phyloP scores from a whole-genome alignment of 228 moss, liverwort and hornwort genomes.

The Sphagnum fallax region DNA sequence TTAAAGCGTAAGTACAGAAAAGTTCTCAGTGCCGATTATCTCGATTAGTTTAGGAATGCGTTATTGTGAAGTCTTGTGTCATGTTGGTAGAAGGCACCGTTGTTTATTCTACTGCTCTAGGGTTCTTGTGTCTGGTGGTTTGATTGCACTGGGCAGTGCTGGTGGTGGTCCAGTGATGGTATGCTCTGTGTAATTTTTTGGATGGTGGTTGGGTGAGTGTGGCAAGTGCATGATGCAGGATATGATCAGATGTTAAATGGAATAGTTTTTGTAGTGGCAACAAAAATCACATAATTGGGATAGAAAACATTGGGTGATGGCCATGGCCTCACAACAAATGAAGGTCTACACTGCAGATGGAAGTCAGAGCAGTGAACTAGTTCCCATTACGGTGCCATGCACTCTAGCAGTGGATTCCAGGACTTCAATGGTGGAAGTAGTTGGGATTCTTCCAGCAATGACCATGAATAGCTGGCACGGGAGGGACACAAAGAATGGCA shows the following conservation, averaged over 20 bases:
- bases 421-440: constrained; percentile 48
- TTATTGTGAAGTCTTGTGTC: too few relatives aligned
- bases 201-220: background rate
- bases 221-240: constrained; percentile 83
- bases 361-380: constrained; percentile 24
- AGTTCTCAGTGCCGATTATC: too few relatives aligned
- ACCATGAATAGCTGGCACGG: constrained; percentile 29
- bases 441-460: constrained; percentile 37
- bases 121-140: too few relatives aligned
- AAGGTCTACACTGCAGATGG: constrained; percentile 85
- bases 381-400: constrained; percentile 21
- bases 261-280: constrained; percentile 86
- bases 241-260: constrained; percentile 97
- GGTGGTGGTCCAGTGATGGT: too few relatives aligned
- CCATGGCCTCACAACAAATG: constrained; percentile 96
- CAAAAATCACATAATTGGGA: constrained; percentile 84
- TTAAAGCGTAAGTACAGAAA: too few relatives aligned
- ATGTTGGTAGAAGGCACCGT: too few relatives aligned
- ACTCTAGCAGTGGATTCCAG: constrained; percentile 27
- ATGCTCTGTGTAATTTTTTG: too few relatives aligned
- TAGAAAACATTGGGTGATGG: constrained; percentile 99
- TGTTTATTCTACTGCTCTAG: too few relatives aligned
- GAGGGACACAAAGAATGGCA: constrained; percentile 46
- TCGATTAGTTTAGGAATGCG: too few relatives aligned
- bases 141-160: too few relatives aligned